Evolutionary conservation across 2,329 filamentous ascomycete genomes (phyloP).

Genomic region (Fusarium temperatum): DNA sequence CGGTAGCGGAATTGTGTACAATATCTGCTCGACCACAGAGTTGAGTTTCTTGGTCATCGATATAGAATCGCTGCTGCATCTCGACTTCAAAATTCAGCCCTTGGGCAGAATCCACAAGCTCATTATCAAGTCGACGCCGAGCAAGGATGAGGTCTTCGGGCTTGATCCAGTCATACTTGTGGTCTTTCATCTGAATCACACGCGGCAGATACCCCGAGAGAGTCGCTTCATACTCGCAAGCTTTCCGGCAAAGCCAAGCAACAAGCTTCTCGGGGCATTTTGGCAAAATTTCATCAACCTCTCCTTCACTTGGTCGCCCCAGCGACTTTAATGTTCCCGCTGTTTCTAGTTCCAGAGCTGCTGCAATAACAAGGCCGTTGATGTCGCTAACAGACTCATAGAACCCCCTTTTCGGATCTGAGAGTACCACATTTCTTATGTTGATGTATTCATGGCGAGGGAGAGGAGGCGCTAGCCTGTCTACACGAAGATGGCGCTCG

Average conservation of each 20-base stretch:
- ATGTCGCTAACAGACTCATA: conserved; percentile 44
- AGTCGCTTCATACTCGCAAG: conserved; percentile 40
- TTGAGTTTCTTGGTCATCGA: not conserved
- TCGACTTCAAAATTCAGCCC: conserved; percentile 12
- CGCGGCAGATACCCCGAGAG: conserved; percentile 40
- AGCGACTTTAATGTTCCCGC: conserved; percentile 33
- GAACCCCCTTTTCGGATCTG: conserved; percentile 7
- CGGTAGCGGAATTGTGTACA: not conserved
- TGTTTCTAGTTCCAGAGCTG: conserved; percentile 36
- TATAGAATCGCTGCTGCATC: not conserved
- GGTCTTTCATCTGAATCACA: conserved; percentile 39
- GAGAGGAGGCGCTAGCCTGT: not conserved
- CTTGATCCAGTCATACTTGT: conserved; percentile 42
- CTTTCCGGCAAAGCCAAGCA: conserved; percentile 40
- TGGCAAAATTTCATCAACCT: not conserved
- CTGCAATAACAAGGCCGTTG: conserved; percentile 41
- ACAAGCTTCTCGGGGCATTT: not conserved
- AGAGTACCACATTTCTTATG: conserved; percentile 24
- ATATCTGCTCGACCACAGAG: conserved; percentile 28
- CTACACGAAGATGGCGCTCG: conserved; percentile 21
- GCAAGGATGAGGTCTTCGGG: conserved; percentile 29
- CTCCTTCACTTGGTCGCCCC: not conserved
- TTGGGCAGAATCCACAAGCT: conserved; percentile 6
- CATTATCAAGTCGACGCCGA: conserved; percentile 25
- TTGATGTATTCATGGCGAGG: conserved; percentile 26